phyloP scores from a whole-genome alignment of 305 asterid species.

The Plantago coronopus region DNA sequence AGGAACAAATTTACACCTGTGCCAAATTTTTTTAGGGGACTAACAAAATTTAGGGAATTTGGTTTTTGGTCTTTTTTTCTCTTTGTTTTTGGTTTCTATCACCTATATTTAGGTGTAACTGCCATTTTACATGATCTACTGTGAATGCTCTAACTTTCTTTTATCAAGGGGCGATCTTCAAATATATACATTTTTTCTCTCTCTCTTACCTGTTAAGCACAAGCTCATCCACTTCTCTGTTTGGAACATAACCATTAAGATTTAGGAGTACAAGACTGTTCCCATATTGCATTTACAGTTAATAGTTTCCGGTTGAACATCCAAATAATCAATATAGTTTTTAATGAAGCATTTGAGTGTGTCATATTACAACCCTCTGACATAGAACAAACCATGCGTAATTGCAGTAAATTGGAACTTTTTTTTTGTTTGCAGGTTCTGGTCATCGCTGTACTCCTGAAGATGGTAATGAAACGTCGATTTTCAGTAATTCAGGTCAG shows the following conservation, averaged over 20 bases:
- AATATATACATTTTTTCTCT: neutral
- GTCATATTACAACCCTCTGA: slow-evolving; percentile 18
- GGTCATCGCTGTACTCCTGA: slow-evolving; percentile 89
- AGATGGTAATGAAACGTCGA: slow-evolving; percentile 79
- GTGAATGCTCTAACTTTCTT: neutral
- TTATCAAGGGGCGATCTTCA: neutral
- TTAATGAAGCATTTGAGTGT: neutral
- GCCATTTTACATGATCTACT: too few species aligned
- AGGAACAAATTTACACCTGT: too few species aligned
- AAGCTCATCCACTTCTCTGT: too few species aligned
- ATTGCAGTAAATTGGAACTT: neutral
- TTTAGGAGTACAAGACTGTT: neutral
- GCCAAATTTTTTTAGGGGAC: too few species aligned
- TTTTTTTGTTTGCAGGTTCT: slow-evolving; percentile 61
- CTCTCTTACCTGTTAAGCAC: too few species aligned
- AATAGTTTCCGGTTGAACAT: neutral
- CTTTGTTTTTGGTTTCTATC: too few species aligned
- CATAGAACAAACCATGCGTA: slow-evolving; percentile 3
- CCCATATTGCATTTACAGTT: neutral
- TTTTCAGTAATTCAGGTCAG: slow-evolving; percentile 93
- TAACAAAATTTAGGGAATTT: too few species aligned
- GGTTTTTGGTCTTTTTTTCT: too few species aligned
- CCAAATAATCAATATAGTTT: neutral
- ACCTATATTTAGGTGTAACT: too few species aligned
- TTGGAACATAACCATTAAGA: neutral